Percentiles rank a stretch among this genome's conserved stretches.
phyloP scores from a whole-genome alignment of 345 rosid species.

The Syzygium grande region DNA sequence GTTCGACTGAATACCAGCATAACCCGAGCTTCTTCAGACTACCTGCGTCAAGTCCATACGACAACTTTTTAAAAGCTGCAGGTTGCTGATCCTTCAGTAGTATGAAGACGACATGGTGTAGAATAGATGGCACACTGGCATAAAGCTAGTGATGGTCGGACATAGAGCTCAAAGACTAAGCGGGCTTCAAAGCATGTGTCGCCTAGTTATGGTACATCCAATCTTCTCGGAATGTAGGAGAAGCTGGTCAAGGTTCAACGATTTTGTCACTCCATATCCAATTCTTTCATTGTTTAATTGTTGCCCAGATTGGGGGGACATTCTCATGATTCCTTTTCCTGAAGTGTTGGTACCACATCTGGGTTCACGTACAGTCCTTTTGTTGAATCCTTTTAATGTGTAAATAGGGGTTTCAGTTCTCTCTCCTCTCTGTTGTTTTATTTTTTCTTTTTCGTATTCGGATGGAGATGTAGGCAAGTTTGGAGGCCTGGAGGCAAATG shows the following conservation, averaged over 20 bases:
- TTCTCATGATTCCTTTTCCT: background rate
- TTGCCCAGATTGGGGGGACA: background rate
- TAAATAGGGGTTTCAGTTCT: background rate
- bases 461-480: background rate
- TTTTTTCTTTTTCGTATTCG: background rate
- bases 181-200: background rate
- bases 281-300: background rate
- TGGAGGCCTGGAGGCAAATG: background rate
- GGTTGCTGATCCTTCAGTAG: constrained; percentile 38
- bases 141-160: background rate
- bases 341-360: background rate
- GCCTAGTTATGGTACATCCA: background rate
- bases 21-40: constrained; percentile 31
- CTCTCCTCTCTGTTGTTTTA: background rate
- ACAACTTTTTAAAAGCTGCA: constrained; percentile 74
- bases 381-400: background rate
- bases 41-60: constrained; percentile 62
- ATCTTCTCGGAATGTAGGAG: background rate
- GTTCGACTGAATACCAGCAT: constrained; percentile 35
- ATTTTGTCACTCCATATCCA: background rate
- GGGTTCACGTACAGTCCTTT: background rate
- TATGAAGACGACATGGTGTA: background rate
- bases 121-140: background rate
- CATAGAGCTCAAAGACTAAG: background rate
- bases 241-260: background rate